These are phyloP conservation scores for Nakaseomyces kungkrabaensis DNA, from an alignment of 1,139 yeast species.

Conservation along the genomic window DNA sequence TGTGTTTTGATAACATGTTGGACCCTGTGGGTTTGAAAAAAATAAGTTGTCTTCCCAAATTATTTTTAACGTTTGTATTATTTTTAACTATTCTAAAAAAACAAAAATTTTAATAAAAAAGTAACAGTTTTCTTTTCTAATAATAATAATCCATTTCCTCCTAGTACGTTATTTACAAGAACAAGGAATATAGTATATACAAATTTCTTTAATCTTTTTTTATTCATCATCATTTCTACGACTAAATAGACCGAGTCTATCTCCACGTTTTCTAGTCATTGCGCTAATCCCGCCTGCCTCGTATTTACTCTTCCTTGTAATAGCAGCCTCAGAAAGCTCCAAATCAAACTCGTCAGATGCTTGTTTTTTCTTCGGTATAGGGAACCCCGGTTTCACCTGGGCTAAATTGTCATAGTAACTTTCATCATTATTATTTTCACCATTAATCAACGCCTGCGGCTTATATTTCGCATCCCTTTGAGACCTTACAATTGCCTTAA, in stretches of 20 bases:
- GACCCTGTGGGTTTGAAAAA: neutral
- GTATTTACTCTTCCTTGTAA: slow-evolving; percentile 45
- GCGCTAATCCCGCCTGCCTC: slow-evolving; percentile 60
- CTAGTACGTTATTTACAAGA: neutral
- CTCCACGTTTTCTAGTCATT: slow-evolving; percentile 33
- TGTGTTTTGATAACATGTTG: neutral
- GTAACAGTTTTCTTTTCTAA: too few relatives aligned
- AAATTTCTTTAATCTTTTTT: too few relatives aligned
- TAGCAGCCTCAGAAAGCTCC: neutral
- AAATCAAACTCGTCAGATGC: slow-evolving; percentile 13
- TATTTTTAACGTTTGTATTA: neutral
- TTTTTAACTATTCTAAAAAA: neutral
- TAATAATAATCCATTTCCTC: too few relatives aligned
- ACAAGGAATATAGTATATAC: neutral
- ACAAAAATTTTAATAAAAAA: neutral
- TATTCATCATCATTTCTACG: slow-evolving; percentile 12
- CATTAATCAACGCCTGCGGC: slow-evolving; percentile 15
- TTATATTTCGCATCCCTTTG: slow-evolving; percentile 22
- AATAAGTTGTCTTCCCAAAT: too few relatives aligned
- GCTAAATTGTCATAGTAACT: slow-evolving; percentile 29
- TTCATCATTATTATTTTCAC: slow-evolving; percentile 3
- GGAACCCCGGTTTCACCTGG: slow-evolving; percentile 37
- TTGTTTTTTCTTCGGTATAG: slow-evolving; percentile 20
- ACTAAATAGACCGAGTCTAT: slow-evolving; percentile 30
- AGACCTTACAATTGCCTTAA: slow-evolving; percentile 19